Conservation (phyloP, 2,329 filamentous ascomycete species). For the Pestalotiopsis sp. region DNA sequence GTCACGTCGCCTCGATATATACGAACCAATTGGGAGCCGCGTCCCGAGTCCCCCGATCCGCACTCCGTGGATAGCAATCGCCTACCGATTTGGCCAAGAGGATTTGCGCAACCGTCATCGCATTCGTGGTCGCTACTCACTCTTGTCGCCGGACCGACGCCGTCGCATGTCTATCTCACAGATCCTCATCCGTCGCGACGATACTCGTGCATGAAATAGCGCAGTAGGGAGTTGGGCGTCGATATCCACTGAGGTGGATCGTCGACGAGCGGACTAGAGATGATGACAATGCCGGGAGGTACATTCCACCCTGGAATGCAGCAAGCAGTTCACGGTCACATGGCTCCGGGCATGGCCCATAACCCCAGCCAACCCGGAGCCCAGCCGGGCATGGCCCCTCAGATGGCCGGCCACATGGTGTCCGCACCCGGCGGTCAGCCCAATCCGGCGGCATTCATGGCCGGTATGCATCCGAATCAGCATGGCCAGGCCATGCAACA, state of each 20-base stretch:
- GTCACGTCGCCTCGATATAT: not conserved
- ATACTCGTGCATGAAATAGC: slow-evolving; percentile 48
- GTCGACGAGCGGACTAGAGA: slow-evolving; percentile 48
- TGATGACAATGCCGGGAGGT: slow-evolving; percentile 71
- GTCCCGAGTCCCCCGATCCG: not conserved
- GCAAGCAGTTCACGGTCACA: slow-evolving; percentile 66
- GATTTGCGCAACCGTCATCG: not conserved
- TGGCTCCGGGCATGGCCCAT: slow-evolving; percentile 64
- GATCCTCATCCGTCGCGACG: slow-evolving; percentile 1
- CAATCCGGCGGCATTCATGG: slow-evolving; percentile 75
- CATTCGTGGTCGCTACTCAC: not conserved
- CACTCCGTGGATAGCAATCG: not conserved
- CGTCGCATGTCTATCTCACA: not conserved
- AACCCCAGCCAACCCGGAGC: slow-evolving; percentile 71
- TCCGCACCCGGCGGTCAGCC: slow-evolving; percentile 73
- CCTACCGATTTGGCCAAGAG: not conserved
- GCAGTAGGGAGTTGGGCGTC: slow-evolving; percentile 42
- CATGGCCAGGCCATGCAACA: slow-evolving; percentile 72
- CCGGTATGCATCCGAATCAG: slow-evolving; percentile 68
- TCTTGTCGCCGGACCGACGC: slow-evolving; percentile 9
- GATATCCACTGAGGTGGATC: slow-evolving; percentile 63
- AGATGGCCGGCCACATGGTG: slow-evolving; percentile 69
- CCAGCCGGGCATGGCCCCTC: slow-evolving; percentile 68
- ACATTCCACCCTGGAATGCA: slow-evolving; percentile 75
- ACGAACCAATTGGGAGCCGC: not conserved